phyloP scores from a whole-genome alignment of 208 protist genomes.

The Trichomonas gallinae region DNA sequence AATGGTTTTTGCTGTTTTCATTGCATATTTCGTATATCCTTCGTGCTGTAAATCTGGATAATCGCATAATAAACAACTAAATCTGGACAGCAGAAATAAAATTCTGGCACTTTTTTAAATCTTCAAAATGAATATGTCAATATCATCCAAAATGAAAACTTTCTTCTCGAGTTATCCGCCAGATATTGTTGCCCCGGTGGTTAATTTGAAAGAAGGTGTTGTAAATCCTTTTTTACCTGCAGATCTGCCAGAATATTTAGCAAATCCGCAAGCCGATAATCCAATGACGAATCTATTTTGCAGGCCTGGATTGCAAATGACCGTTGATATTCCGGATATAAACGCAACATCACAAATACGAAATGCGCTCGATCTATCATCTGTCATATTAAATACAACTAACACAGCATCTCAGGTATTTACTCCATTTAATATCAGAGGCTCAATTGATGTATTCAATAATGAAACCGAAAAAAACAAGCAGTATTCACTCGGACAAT shows the following conservation, averaged over 20 bases:
- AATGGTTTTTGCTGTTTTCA: no score
- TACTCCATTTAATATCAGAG: neutral
- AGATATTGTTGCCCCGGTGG: neutral
- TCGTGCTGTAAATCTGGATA: no score
- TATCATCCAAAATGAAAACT: neutral
- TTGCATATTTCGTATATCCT: no score
- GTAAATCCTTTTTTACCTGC: neutral
- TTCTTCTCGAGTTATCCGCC: neutral
- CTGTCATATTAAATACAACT: neutral
- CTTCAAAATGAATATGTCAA: neutral
- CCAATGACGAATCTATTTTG: neutral
- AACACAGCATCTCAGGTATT: neutral
- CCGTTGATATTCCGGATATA: neutral
- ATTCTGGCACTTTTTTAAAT: no score
- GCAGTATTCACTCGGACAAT: neutral
- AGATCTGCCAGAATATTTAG: neutral
- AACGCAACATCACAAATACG: neutral
- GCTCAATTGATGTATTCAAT: neutral
- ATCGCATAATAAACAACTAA: no score
- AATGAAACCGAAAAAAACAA: no score
- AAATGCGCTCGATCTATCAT: neutral
- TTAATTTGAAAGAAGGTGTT: neutral
- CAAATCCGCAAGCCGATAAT: neutral
- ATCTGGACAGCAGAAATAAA: no score
- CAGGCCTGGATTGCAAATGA: neutral